These are phyloP conservation scores for Magnaporthales sp. DNA, from an alignment of 2,329 filamentous ascomycete genomes.

Conservation along the genomic window DNA sequence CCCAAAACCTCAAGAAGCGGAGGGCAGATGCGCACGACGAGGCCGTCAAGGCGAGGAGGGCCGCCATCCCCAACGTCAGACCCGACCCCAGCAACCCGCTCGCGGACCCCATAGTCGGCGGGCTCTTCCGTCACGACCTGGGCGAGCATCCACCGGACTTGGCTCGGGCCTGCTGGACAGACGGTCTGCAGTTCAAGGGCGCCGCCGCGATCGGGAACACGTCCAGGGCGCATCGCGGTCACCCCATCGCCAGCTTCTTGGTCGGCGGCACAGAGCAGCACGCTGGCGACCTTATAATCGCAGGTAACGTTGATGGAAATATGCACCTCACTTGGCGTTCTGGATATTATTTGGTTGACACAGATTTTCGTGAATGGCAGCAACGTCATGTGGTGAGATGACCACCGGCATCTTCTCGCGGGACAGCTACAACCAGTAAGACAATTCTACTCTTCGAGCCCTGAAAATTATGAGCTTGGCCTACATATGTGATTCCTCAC, in stretches of 20 bases:
- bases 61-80: background rate
- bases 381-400: background rate
- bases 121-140: constrained; percentile 22
- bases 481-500: background rate
- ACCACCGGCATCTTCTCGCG: background rate
- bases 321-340: background rate
- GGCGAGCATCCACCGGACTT: constrained; percentile 11
- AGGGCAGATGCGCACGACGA: constrained; percentile 32
- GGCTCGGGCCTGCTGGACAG: constrained; percentile 1
- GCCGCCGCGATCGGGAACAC: background rate
- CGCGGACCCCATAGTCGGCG: constrained; percentile 20
- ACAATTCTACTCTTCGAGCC: background rate
- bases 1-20: constrained; percentile 48
- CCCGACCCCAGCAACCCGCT: constrained; percentile 24
- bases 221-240: background rate
- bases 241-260: background rate
- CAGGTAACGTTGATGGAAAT: background rate
- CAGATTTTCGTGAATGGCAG: background rate
- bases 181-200: constrained; percentile 7
- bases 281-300: background rate
- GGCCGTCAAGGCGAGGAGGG: constrained; percentile 8
- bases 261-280: background rate
- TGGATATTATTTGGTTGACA: background rate
- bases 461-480: too few relatives aligned
- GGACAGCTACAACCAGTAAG: background rate